These are phyloP conservation scores for Phytophthora pinifolia DNA, from an alignment of 352 stramenopile genomes.

Conservation along the genomic window DNA sequence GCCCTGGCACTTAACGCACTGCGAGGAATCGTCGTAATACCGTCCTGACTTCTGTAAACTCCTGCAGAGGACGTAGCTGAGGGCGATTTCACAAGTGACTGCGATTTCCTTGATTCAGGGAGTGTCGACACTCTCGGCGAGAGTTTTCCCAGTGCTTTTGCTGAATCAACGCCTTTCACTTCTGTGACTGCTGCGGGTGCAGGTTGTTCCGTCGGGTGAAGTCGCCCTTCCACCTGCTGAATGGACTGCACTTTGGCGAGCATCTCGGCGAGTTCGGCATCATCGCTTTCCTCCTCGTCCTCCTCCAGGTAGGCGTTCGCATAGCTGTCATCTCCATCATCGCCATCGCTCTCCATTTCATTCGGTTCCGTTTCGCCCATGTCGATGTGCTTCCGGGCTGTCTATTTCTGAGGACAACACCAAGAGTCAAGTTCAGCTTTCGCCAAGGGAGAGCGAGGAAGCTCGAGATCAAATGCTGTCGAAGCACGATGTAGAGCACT, in stretches of 20 bases:
- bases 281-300: conserved; percentile 44
- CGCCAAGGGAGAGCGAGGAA: neutral
- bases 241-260: conserved; percentile 75
- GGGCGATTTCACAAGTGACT: conserved; percentile 22
- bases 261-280: conserved; percentile 67
- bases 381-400: neutral
- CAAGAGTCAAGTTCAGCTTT: neutral
- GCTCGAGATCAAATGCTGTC: conserved; percentile 11
- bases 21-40: conserved; percentile 64
- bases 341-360: conserved; percentile 23
- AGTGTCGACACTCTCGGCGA: conserved; percentile 9
- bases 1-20: conserved; percentile 21
- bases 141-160: neutral
- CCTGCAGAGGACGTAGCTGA: conserved; percentile 5
- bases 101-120: conserved; percentile 11
- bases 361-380: conserved; percentile 30
- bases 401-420: conserved; percentile 20
- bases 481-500: conserved; percentile 37
- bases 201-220: conserved; percentile 23
- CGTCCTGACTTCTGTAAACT: conserved; percentile 43
- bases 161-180: conserved; percentile 5
- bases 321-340: conserved; percentile 40
- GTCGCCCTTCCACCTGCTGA: conserved; percentile 42
- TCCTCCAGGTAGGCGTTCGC: conserved; percentile 43
- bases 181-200: conserved; percentile 8